Evolutionary conservation across 495 filamentous ascomycete species (phyloP).

Genomic region (Hamigera avellanea): DNA sequence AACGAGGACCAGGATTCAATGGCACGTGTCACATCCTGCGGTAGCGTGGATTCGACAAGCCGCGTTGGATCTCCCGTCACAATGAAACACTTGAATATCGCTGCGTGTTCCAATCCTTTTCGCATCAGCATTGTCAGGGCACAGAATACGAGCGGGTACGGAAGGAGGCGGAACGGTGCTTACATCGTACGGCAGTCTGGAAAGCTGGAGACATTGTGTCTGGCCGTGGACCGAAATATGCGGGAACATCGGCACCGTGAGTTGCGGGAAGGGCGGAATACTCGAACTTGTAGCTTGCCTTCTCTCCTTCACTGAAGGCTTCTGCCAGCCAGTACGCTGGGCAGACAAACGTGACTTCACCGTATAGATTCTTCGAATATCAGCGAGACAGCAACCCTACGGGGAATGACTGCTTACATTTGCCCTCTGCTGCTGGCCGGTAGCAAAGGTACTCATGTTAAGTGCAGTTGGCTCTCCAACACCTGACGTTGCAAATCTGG

Average conservation of each 20-base stretch:
- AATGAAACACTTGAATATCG: too few relatives aligned
- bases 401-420: not conserved
- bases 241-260: slow-evolving; percentile 43
- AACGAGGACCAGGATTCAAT: slow-evolving; percentile 20
- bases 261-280: slow-evolving; percentile 47
- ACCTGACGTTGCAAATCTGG: slow-evolving; percentile 32
- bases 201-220: slow-evolving; percentile 5
- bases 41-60: not conserved
- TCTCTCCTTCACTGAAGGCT: slow-evolving; percentile 34
- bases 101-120: too few relatives aligned
- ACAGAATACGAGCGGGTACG: too few relatives aligned
- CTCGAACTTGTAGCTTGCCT: slow-evolving; percentile 41
- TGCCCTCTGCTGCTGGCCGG: slow-evolving; percentile 33
- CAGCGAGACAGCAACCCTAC: not conserved
- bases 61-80: too few relatives aligned
- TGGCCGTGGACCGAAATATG: slow-evolving; percentile 28
- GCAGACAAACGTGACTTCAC: slow-evolving; percentile 49
- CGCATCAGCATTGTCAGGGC: too few relatives aligned
- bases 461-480: slow-evolving; percentile 30
- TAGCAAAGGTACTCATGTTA: slow-evolving; percentile 37
- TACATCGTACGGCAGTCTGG: slow-evolving; percentile 4
- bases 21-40: slow-evolving; percentile 1
- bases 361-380: slow-evolving; percentile 22
- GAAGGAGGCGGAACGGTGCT: not conserved
- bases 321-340: slow-evolving; percentile 53